These are phyloP conservation scores for Bryoerythrophyllum caledonicum DNA, from an alignment of 225 moss, liverwort and hornwort genomes.

Conservation along the genomic window DNA sequence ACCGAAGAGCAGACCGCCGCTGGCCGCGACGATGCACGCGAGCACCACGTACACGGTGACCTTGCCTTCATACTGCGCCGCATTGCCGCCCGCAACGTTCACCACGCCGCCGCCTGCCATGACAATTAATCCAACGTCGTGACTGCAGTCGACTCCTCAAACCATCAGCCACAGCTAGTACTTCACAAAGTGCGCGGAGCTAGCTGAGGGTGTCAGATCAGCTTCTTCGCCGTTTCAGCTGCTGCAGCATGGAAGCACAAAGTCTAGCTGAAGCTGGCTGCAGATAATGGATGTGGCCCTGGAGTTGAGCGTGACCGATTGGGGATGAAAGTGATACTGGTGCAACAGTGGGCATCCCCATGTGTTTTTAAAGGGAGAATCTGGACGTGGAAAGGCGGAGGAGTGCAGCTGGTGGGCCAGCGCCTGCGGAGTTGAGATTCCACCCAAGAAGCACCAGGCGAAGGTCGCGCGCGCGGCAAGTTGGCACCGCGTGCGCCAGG, in stretches of 20 bases:
- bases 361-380: neutral
- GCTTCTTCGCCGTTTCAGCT: constrained; percentile 7
- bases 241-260: no score
- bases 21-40: constrained; percentile 55
- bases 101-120: constrained; percentile 53
- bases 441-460: neutral
- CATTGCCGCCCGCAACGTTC: constrained; percentile 12
- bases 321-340: neutral
- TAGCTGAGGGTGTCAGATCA: neutral
- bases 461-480: neutral
- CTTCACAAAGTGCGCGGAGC: neutral
- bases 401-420: neutral
- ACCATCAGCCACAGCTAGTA: no score
- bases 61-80: constrained; percentile 34
- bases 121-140: neutral
- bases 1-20: constrained; percentile 53
- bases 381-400: neutral
- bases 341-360: neutral
- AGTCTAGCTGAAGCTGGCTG: neutral
- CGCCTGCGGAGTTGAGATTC: neutral
- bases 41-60: constrained; percentile 47
- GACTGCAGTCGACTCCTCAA: neutral
- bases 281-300: neutral
- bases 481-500: neutral
- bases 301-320: neutral